phyloP scores from a whole-genome alignment of 176 grass and related monocot genomes.

The Oryza meridionalis region DNA sequence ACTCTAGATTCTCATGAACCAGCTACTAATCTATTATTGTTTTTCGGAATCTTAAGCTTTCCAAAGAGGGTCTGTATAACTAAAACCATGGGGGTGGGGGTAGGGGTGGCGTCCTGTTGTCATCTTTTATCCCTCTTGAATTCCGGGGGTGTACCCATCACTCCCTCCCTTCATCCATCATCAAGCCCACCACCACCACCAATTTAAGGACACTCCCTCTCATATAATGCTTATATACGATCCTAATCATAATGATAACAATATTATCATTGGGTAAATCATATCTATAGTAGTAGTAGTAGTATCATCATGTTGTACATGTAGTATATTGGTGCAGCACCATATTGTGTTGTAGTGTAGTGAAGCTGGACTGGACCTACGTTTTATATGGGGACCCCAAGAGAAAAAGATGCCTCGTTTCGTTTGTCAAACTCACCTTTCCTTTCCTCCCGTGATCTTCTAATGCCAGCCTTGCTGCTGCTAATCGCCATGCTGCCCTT shows the following conservation, averaged over 20 bases:
- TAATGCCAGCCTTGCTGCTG: conserved; percentile 56
- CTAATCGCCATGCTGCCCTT: conserved; percentile 44
- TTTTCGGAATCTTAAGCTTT: too few relatives aligned
- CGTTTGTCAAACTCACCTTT: conserved; percentile 55
- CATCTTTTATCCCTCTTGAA: conserved; percentile 52
- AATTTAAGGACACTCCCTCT: conserved; percentile 45
- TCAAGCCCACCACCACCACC: neutral
- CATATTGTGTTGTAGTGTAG: conserved; percentile 42
- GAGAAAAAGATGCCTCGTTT: conserved; percentile 50
- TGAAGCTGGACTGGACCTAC: conserved; percentile 43
- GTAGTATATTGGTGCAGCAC: conserved; percentile 4
- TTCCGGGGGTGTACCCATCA: conserved; percentile 63
- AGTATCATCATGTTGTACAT: neutral
- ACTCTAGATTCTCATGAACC: too few relatives aligned
- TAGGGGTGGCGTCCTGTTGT: conserved; percentile 7
- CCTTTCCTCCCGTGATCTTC: conserved; percentile 52
- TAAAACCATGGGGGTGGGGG: too few relatives aligned
- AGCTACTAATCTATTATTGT: accelerated
- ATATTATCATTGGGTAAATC: conserved; percentile 16
- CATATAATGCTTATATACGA: conserved; percentile 20
- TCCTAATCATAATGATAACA: conserved; percentile 4
- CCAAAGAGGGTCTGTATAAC: too few relatives aligned
- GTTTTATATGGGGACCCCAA: conserved; percentile 42
- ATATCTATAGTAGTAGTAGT: neutral
- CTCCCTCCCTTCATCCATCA: conserved; percentile 60